Evolutionary conservation across 495 filamentous ascomycete species (phyloP), one percentile per base, ranked within the genome.

Genomic region (Lophiotrema nucula): DNA sequence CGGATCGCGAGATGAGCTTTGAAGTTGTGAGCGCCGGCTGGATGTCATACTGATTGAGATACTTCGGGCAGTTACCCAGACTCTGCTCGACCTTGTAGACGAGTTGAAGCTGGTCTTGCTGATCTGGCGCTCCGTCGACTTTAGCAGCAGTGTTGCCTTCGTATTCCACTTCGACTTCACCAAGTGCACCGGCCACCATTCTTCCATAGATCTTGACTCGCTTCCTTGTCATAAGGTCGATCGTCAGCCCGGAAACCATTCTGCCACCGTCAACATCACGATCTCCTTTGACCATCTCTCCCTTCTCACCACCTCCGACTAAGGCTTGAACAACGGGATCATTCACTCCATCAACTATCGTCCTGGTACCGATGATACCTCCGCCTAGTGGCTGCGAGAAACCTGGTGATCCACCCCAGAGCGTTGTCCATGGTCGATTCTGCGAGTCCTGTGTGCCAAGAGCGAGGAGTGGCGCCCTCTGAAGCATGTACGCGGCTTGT

Each of bases 51-150:
- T 79, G 80, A 71, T 90, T 92, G 19, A 93, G 59, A 60, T 95
- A 92, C 72, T 92, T 95, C 0, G 89, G 89, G 65, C 88, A 92
- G 57, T 91, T 92, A 12, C 79, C 72, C 27, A 93, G 66, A 67
- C 80, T 85, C 62, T 86, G 85, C 51, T 87, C 79, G 53, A 92
- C 81, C 28, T 77, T 74, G 23, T 89, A 74, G 4, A 81, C 80
- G 13, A 92, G 56, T 62, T 90, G 85, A n/a, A 83, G 71, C 47
- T 88, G 76, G 3, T 72, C 76, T n/a, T 72, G 58, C 22, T 35
- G 61, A 41, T 60, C 66, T 21, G 58, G 62, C 3, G 58, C 62
- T n/a, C 56, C 44, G n/a, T 68, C 67, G 2, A 62, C 64, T 11
- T 55, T 6, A 10, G 8, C 67, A 4, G 66, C 62, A 12, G 58